Evolutionary conservation across 1,139 yeast species (phyloP).

Genomic region (Zhuliangozyma blackwelliae): DNA sequence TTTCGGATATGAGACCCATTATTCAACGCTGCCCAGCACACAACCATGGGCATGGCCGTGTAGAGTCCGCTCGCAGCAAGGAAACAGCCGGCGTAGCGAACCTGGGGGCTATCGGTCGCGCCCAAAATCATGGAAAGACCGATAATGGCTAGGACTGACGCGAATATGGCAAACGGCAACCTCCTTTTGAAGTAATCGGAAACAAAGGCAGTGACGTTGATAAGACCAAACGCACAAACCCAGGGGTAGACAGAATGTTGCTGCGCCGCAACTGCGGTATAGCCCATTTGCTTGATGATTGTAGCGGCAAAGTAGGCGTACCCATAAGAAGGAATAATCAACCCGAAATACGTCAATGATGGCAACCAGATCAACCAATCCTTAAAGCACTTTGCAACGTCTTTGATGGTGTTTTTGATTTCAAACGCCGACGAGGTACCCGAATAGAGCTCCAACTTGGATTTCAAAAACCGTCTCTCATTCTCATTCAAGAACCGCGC

Average conservation of each 20-base stretch:
- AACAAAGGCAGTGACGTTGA: constrained; percentile 41
- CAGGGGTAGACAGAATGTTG: constrained; percentile 71
- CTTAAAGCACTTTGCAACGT: constrained; percentile 40
- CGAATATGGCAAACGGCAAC: constrained; percentile 42
- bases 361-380: constrained; percentile 50
- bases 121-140: constrained; percentile 54
- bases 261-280: constrained; percentile 60
- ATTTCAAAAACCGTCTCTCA: constrained; percentile 48
- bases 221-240: constrained; percentile 57
- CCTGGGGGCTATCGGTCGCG: constrained; percentile 26
- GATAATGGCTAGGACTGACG: constrained; percentile 41
- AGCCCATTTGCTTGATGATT: constrained; percentile 54
- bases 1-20: constrained; percentile 69
- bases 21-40: constrained; percentile 69
- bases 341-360: constrained; percentile 58
- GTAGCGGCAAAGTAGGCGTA: constrained; percentile 70
- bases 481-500: constrained; percentile 47
- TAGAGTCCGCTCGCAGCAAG: constrained; percentile 62
- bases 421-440: constrained; percentile 55
- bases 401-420: constrained; percentile 37
- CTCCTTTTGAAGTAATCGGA: constrained; percentile 50
- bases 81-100: constrained; percentile 72
- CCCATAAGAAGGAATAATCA: constrained; percentile 65
- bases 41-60: constrained; percentile 68
- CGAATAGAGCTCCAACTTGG: constrained; percentile 48